Evolutionary conservation across 768 basidiomycete species (phyloP).

Genomic region (Asterophora parasitica): DNA sequence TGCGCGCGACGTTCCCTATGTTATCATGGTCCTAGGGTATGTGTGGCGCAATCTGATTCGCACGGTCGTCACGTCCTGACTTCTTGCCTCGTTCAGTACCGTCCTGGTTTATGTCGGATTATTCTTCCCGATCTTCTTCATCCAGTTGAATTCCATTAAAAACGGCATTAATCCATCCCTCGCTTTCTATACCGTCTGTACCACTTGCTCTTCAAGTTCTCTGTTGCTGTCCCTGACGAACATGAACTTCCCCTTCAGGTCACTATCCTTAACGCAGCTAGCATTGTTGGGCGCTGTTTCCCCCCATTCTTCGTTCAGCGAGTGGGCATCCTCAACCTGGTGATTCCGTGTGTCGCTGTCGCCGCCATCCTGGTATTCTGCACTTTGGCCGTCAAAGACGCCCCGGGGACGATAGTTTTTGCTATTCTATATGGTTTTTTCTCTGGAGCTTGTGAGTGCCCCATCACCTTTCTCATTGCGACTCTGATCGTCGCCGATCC

Average conservation of each 20-base stretch:
- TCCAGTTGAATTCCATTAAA: constrained; percentile 48
- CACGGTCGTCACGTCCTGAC: background rate
- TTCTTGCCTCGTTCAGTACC: constrained; percentile 22
- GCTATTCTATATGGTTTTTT: constrained; percentile 38
- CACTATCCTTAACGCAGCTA: constrained; percentile 47
- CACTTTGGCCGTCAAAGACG: constrained; percentile 26
- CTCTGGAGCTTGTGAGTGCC: constrained; percentile 32
- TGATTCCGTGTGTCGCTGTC: constrained; percentile 23
- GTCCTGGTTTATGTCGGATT: constrained; percentile 32
- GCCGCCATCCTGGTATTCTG: constrained; percentile 31
- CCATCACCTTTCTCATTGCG: no score
- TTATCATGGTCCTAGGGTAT: constrained; percentile 37
- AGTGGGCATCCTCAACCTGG: constrained; percentile 25
- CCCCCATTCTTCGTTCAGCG: constrained; percentile 29
- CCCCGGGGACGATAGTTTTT: constrained; percentile 27
- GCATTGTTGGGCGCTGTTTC: constrained; percentile 31
- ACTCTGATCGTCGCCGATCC: background rate
- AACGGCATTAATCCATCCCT: constrained; percentile 42
- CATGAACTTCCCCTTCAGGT: no score
- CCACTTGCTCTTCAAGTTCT: background rate
- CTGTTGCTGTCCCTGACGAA: constrained; percentile 15
- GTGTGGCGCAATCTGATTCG: background rate
- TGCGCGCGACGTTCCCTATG: constrained; percentile 40
- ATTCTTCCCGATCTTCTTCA: constrained; percentile 51
- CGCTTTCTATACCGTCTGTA: constrained; percentile 53